These are phyloP conservation scores for Spathaspora sp. DNA, from an alignment of 805 yeast species.

Conservation along the genomic window DNA sequence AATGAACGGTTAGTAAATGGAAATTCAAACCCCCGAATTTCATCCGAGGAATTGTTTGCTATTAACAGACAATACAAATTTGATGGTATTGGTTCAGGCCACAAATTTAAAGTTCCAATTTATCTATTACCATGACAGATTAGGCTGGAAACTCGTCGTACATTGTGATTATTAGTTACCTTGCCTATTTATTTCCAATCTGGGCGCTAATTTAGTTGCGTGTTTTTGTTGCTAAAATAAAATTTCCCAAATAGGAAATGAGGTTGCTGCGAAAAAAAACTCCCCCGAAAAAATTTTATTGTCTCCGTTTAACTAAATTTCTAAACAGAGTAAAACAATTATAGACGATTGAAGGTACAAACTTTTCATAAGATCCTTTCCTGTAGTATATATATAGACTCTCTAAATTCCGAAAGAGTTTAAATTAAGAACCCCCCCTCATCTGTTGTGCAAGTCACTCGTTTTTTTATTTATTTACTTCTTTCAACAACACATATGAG, in stretches of 20 bases:
- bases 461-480: background rate
- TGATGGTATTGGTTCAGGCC: constrained; percentile 23
- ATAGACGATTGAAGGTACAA: background rate
- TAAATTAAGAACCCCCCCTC: background rate
- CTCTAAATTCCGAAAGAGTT: background rate
- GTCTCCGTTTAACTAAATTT: background rate
- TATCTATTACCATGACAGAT: constrained; percentile 12
- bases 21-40: background rate
- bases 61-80: constrained; percentile 14
- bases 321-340: background rate
- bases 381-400: background rate
- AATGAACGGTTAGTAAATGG: background rate
- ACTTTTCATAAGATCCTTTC: background rate
- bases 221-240: background rate
- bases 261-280: background rate
- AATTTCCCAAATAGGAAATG: background rate
- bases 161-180: background rate
- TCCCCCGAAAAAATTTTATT: background rate
- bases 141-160: too few species aligned
- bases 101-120: constrained; percentile 28
- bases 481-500: constrained; percentile 8
- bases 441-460: background rate
- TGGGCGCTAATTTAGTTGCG: background rate
- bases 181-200: background rate
- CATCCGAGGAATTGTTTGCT: constrained; percentile 4